These are phyloP conservation scores for Myriangium duriaei DNA, from an alignment of 2,329 filamentous ascomycete species.

Conservation along the genomic window DNA sequence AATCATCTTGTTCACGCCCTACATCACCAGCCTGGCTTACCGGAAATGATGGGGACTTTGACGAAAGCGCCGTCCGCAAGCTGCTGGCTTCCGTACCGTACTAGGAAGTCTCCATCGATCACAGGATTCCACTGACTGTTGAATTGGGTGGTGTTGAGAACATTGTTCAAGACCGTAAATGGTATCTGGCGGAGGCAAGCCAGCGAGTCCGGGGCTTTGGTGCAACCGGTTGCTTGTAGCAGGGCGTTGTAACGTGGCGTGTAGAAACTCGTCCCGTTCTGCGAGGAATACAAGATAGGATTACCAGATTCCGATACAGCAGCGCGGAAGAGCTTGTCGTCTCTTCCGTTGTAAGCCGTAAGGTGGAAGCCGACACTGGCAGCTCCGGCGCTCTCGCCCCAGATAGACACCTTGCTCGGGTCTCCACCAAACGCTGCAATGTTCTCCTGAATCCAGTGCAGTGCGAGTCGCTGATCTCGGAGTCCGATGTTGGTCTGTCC, in stretches of 20 bases:
- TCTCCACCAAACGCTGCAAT: constrained; percentile 30
- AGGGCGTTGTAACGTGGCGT: constrained; percentile 54
- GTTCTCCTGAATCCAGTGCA: constrained; percentile 33
- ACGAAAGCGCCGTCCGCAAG: constrained; percentile 48
- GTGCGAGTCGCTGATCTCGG: constrained; percentile 30
- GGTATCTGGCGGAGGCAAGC: constrained; percentile 48
- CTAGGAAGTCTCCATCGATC: constrained; percentile 46
- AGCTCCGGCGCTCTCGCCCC: constrained; percentile 32
- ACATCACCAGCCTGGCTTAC: constrained; percentile 19
- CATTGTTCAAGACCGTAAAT: constrained; percentile 17
- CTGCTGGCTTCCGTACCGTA: constrained; percentile 40
- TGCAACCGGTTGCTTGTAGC: constrained; percentile 48
- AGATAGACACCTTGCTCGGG: constrained; percentile 32
- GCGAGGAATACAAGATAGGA: constrained; percentile 19
- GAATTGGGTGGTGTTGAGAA: constrained; percentile 23
- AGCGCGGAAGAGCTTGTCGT: constrained; percentile 35
- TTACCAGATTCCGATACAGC: constrained; percentile 35
- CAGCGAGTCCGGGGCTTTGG: constrained; percentile 43
- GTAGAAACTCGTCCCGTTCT: constrained; percentile 24
- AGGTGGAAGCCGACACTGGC: constrained; percentile 33
- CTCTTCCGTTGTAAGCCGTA: constrained; percentile 35
- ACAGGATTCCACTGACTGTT: constrained; percentile 29
- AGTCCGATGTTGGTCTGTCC: constrained; percentile 40
- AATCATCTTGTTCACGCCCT: neutral
- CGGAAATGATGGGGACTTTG: constrained; percentile 46